Base-by-base conservation (phyloP, 352 stramenopile species). In the Halophytophthora polymorphica region DNA sequence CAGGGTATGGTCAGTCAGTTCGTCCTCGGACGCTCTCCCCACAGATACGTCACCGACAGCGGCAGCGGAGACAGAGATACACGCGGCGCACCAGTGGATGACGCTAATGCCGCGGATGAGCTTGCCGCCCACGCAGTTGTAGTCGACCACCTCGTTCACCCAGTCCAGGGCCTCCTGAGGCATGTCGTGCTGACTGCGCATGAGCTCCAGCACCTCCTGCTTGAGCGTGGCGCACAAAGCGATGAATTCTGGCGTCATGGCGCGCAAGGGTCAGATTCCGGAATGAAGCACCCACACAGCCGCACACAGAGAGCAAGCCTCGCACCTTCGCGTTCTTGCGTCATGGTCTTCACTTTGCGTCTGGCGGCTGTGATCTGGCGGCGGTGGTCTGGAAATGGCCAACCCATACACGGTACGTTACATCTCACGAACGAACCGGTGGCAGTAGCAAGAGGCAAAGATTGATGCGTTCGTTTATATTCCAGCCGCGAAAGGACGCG, bases 61-160 rank as follows among this genome's bases (percentile, higher is more conserved):
- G 6, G n/a, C n/a, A n/a, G n/a, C n/a, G n/a, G n/a, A 14, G 23
- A 34, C 25, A 31, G 17, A 19, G 18, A 44, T 12, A 19, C 36
- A 14, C 18, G 7, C n/a, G 11, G 45, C 57, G 18, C 23, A 91
- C 83, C 82, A 93, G 57, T 96, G 73, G 49, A 98, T 72, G 57
- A 99, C 96, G 55, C 93, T 98, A 39, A 98, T 88, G 38, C 97
- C 97, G 45, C 97, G 90, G 71, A 98, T 99, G 58, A 99, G 90
- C 80, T 99, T 99, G 29, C 97, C 97, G 46, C 96, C 96, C 23
- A 96, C 84, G 61, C 98, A 97, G 64, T 97, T 99, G 88, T 99
- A 99, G 36, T 97, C 78, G 31, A 98, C 73, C 50, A 97, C 58
- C 56, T 89, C 53, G 14, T 83, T 62, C 46, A 94, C 69, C 77